Evolutionary conservation across 139 green algal genomes (phyloP), one percentile per base, ranked within the genome.

Genomic region (Micromonas pusilla): DNA sequence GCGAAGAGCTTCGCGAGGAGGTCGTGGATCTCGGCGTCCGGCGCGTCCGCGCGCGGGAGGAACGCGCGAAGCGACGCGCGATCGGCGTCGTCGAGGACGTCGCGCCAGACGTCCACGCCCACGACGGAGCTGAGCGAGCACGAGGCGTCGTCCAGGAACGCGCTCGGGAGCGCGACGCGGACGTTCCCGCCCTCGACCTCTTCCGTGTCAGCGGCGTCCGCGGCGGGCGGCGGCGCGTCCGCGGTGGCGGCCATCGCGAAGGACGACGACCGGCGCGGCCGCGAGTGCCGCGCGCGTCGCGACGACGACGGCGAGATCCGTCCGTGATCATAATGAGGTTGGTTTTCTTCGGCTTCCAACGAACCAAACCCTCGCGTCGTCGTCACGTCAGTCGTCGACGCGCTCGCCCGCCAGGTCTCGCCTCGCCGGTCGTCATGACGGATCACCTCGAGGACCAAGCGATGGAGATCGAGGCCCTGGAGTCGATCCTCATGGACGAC

Each of bases 401-500:
- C n/a, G n/a, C n/a, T n/a, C n/a, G n/a, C n/a, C n/a, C n/a, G n/a
- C n/a, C n/a, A n/a, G 2, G n/a, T 65, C 23, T 65, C 23, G 1
- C 2, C 2, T 65, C 54, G n/a, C 54, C 1, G 2, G 23, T 23
- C 54, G 54, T 23, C 28, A 36, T 9, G 31, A 70, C 31, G 63
- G 63, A 68, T 28, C 5, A 13, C 26, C 16, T 21, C 19, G 36
- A 75, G 31, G 80, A 87, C 62, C 83, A 87, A 57, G 73, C 74
- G 57, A 85, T 85, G 80, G 83, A 87, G 72, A 81, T 87, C 21
- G 83, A 87, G 79, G 83, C 83, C 0, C 68, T 87, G 34, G 25
- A 83, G 63, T 80, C 81, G n/a, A 87, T 87, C 52, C 64, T 87
- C 28, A 87, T 85, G 81, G 83, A 87, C 33, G 83, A 87, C 38